phyloP scores from a whole-genome alignment of 179 eudicot species.

The Heliamphora pulchella region DNA sequence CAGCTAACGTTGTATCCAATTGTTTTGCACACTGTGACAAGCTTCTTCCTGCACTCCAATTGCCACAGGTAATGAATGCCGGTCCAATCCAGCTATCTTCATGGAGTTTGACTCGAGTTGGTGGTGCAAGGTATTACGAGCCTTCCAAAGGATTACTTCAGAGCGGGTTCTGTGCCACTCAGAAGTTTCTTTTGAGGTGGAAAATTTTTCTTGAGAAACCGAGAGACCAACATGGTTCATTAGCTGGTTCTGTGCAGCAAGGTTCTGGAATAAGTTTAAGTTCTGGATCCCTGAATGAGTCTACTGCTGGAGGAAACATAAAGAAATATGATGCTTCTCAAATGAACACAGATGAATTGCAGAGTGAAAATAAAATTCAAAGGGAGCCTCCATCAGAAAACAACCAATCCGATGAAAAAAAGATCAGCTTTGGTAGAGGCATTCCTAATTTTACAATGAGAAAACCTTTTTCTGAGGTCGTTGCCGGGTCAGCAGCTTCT shows the following conservation, averaged over 20 bases:
- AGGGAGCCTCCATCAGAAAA: constrained; percentile 27
- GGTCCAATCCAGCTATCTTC: constrained; percentile 44
- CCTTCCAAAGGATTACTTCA: constrained; percentile 82
- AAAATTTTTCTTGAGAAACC: constrained; percentile 56
- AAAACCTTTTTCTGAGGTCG: constrained; percentile 95
- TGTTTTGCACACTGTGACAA: constrained; percentile 70
- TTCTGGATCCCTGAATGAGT: constrained; percentile 29
- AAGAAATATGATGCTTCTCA: constrained; percentile 25
- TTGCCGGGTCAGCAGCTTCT: constrained; percentile 70
- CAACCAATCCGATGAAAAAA: constrained; percentile 34
- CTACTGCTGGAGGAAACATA: constrained; percentile 25
- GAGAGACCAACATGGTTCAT: constrained; percentile 31
- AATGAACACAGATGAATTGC: constrained; percentile 25
- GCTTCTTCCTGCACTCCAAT: constrained; percentile 56
- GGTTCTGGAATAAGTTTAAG: constrained; percentile 27
- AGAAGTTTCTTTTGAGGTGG: constrained; percentile 79
- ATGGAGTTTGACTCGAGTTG: constrained; percentile 75
- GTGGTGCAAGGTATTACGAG: constrained; percentile 68
- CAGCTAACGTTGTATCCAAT: constrained; percentile 54
- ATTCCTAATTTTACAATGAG: constrained; percentile 60
- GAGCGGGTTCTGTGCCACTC: constrained; percentile 66
- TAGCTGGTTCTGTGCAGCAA: constrained; percentile 33
- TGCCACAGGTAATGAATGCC: constrained; percentile 40
- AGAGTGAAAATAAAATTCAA: constrained; percentile 32
- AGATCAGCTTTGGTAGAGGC: constrained; percentile 46